Base-by-base conservation (phyloP, 768 basidiomycete species). In the Suillus tomentosus region DNA sequence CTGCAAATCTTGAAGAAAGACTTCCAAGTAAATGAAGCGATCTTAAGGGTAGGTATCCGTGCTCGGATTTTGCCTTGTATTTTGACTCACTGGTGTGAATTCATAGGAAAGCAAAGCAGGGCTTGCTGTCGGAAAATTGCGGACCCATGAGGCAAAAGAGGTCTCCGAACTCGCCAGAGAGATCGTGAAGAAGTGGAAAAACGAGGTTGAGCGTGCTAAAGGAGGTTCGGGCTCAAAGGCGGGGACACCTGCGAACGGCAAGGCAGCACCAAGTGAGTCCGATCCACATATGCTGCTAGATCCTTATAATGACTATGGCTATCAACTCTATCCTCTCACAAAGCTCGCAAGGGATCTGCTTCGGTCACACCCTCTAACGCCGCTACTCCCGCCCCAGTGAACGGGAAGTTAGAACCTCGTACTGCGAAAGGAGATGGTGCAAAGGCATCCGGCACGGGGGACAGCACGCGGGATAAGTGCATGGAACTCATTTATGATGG, bases 121-220 rank as follows among this genome's bases (percentile, higher is more conserved):
- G 57, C 79, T 96, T n/a, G 91, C 94, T 0, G 94, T 97, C 3
- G 94, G 94, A 60, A 96, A 96, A 79, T 83, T 96, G 19, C 86
- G 95, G 55, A 81, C 83, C 37, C 90, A 95, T 75, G 79, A 84
- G 1, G 79, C 84, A 14, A 92, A 90, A 70, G 83, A 87, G 13
- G 87, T 97, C 10, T 75, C 92, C 9, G 91, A 93, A 67, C 79
- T 92, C 7, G 93, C 95, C 19, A 96, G 96, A 76, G 94, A 94
- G 68, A 80, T 96, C 53, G 95, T 97, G 57, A 92, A 88, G 77
- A 91, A 89, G 71, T 97, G 95, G 95, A 96, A 96, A 77, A 84
- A 79, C 37, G 89, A 90, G 65, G 95, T 96, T 40, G 94, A 95
- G 64, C 87, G 86, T 70, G 85, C 84, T 0, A 86, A 87, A 64